These are phyloP conservation scores for Emmonsiellopsis sp. DNA, from an alignment of 2,329 filamentous ascomycete genomes.

Conservation along the genomic window DNA sequence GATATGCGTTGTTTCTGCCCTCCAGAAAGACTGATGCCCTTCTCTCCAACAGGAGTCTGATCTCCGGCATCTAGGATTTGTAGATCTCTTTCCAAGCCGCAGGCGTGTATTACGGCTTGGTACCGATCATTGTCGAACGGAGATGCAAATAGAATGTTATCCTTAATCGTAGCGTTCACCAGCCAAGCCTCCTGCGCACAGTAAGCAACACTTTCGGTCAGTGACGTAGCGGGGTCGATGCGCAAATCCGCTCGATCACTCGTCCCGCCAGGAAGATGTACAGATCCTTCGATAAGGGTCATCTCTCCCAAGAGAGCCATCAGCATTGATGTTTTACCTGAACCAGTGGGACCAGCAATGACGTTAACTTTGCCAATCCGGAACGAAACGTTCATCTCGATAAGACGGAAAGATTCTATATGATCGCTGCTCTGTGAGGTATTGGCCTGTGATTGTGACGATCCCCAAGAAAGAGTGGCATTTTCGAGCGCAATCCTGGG, in stretches of 20 bases:
- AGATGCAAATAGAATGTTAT: conserved; percentile 88
- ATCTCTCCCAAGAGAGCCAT: conserved; percentile 97
- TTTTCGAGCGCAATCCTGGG: conserved; percentile 75
- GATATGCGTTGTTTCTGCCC: conserved; percentile 98
- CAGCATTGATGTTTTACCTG: conserved; percentile 87
- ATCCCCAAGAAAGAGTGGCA: conserved; percentile 84
- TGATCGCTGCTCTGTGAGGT: conserved; percentile 48
- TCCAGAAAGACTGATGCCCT: conserved; percentile 91
- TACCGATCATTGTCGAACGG: conserved; percentile 75
- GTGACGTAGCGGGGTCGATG: conserved; percentile 69
- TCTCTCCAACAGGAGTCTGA: conserved; percentile 89
- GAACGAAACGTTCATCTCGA: conserved; percentile 78
- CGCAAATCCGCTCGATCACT: conserved; percentile 73
- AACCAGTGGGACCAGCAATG: conserved; percentile 85
- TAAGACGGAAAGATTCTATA: conserved; percentile 69
- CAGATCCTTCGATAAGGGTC: conserved; percentile 70
- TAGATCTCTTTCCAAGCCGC: conserved; percentile 81
- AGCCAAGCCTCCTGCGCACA: conserved; percentile 96
- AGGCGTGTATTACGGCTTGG: conserved; percentile 78
- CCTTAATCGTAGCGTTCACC: conserved; percentile 88
- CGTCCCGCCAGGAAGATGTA: conserved; percentile 76
- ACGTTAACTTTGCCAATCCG: conserved; percentile 80
- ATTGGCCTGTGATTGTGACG: conserved; percentile 42
- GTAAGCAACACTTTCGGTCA: conserved; percentile 89
- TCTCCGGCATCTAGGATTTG: conserved; percentile 89